These are phyloP conservation scores for Hura crepitans DNA, from an alignment of 441 rosid species.

Conservation along the genomic window DNA sequence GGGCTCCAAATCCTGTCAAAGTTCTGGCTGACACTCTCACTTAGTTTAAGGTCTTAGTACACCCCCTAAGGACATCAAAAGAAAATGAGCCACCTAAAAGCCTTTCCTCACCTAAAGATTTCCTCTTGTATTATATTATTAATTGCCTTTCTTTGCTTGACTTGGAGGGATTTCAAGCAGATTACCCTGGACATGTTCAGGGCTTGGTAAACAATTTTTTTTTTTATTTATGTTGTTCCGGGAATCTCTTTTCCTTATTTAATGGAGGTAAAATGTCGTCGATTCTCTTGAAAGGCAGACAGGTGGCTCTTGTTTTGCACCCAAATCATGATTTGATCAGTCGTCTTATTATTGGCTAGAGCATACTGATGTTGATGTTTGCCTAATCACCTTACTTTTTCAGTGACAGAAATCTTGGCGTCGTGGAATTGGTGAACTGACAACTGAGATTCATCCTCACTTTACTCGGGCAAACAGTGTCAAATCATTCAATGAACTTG, in stretches of 20 bases:
- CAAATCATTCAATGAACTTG: neutral
- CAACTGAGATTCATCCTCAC: constrained; percentile 12
- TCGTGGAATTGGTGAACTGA: constrained; percentile 13
- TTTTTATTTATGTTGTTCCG: constrained; percentile 8
- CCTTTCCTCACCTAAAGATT: constrained; percentile 27
- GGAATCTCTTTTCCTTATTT: constrained; percentile 16
- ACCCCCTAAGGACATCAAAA: constrained; percentile 35
- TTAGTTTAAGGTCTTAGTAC: constrained; percentile 36
- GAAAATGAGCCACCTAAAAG: constrained; percentile 22
- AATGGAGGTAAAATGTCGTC: constrained; percentile 29
- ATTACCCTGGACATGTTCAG: neutral
- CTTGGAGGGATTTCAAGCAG: neutral
- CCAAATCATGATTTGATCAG: constrained; percentile 24
- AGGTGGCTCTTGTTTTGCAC: constrained; percentile 15
- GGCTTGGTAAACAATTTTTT: neutral
- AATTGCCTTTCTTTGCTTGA: constrained; percentile 1
- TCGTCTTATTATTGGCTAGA: constrained; percentile 34
- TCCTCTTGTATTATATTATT: neutral
- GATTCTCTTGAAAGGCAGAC: constrained; percentile 36
- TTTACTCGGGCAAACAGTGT: constrained; percentile 16
- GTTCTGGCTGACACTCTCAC: constrained; percentile 37
- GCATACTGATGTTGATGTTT: constrained; percentile 28
- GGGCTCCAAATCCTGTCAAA: constrained; percentile 38
- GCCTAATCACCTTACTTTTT: constrained; percentile 26
- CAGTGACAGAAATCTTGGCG: neutral